phyloP scores from a whole-genome alignment of 1,284 basidiomycete species.

The Entoloma clypeatum region DNA sequence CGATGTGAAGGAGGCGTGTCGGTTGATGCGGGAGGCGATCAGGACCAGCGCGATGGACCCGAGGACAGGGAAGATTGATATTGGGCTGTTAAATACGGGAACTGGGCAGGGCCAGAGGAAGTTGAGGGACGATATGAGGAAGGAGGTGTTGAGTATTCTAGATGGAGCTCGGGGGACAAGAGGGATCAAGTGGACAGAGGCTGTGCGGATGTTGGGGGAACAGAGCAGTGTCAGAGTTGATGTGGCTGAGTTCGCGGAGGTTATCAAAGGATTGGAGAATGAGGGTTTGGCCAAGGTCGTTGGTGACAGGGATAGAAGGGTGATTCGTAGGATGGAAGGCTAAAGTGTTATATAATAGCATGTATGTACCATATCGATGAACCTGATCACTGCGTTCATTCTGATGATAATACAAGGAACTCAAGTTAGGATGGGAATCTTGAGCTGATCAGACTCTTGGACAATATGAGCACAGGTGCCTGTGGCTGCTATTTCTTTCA shows the following conservation, averaged over 20 bases:
- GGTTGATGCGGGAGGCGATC: constrained; percentile 94
- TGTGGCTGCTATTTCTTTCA: constrained; percentile 27
- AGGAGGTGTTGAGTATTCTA: constrained; percentile 69
- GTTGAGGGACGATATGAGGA: constrained; percentile 80
- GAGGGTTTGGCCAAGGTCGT: constrained; percentile 83
- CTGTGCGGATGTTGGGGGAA: constrained; percentile 65
- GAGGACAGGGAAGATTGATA: constrained; percentile 92
- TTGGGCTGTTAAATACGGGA: constrained; percentile 94
- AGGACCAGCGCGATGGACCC: constrained; percentile 94
- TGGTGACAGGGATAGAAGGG: constrained; percentile 82
- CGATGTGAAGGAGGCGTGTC: constrained; percentile 89
- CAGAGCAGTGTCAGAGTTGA: constrained; percentile 83
- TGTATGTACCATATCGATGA: too few relatives aligned
- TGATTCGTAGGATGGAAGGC: constrained; percentile 62
- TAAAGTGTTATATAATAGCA: too few relatives aligned
- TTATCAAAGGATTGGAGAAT: constrained; percentile 73
- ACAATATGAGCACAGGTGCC: constrained; percentile 29
- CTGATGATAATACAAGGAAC: too few relatives aligned
- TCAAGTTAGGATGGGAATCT: too few relatives aligned
- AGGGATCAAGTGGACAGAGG: constrained; percentile 79
- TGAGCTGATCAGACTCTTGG: too few relatives aligned
- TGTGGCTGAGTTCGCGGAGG: constrained; percentile 75
- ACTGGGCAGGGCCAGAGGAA: constrained; percentile 83
- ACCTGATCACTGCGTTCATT: too few relatives aligned
- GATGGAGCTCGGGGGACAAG: constrained; percentile 53